Evolutionary conservation across 768 basidiomycete species (phyloP), one percentile per base, ranked within the genome.

Genomic region (Leccinum imitatum): DNA sequence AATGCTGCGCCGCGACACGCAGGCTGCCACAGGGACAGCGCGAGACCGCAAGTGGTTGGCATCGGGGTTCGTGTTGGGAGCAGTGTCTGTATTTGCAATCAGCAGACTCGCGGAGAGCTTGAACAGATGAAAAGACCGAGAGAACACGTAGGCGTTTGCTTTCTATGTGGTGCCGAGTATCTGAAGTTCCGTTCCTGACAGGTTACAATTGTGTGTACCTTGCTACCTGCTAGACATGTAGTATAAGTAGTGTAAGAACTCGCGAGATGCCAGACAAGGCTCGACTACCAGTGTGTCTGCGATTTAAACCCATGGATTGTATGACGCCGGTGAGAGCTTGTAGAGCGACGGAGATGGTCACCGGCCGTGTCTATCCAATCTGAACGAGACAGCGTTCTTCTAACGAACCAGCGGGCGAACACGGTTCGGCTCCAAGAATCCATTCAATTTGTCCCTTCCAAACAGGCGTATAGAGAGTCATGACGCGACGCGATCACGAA

Each of bases 271-370:
- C 14, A 27, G 27, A 27, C 27, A 27, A 27, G 27, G 84, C 89
- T 78, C 93, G 87, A 63, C 91, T 85, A 2, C 23, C 23, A 25
- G 23, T 25, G 27, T 27, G 75, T 98, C 93, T 1, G 95, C 96
- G 58, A 96, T 87, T 14, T 86, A 86, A 7, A 8, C 93, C 93
- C 81, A 97, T 91, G 6, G 95, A 95, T 57, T 2, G 21, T 23
- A 99, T 94, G 41, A 99, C 27, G 0, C 23, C 23, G 23, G 89
- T 92, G n/a, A 98, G 67, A 0, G 95, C 95, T 71, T 98, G 95
- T 0, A 96, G 73, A 0, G 89, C 89, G 1, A 98, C 95, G 1
- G 91, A 93, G 14, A 87, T 78, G 1, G 95, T 94, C 27, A 27
- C 27, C 27, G 2, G 95, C 93, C 13, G 81, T 93, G 69, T 96